Evolutionary conservation across 73 alveolate genomes (phyloP), one percentile per base, ranked within the genome.

Genomic region (Stentor coeruleus): DNA sequence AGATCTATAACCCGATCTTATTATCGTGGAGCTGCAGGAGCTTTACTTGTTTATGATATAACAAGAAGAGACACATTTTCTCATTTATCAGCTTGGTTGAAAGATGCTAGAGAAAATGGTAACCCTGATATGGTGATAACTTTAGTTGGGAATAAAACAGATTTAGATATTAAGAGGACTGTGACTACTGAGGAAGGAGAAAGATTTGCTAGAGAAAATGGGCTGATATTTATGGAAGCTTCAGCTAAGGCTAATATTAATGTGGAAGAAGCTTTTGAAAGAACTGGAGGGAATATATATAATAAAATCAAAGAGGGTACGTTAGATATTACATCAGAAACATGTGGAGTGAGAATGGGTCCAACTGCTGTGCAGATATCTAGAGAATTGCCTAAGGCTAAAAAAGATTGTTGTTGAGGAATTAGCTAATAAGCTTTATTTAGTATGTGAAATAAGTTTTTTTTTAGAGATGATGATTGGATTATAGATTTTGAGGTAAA

Each of bases 1-100:
- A 89, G 97, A 86, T 85, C 98, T 2, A 93, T 95, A 39, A 96
- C 97, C 3, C 88, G 96, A 85, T 83, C 96, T 59, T 95, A 94
- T 88, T 97, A 95, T 81, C 89, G 97, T 85, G 94, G 93, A 37
- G 94, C 98, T 38, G 93, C 95, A n/a, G 92, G 96, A 72, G 99
- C 95, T n/a, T 93, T 97, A 76, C 86, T 97, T 75, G 72, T 75
- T 37, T 75, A 0, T 2, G 83, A 75, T 2, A 33, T 38, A 15
- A 75, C 83, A 14, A 84, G 87, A 40, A 76, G 87, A 59, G 90
- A 87, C 3, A 57, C 88, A 26, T 80, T 87, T 40, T 86, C 83
- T 31, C 58, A 80, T 33, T 55, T 87, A 30, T 57, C 39, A 26
- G 84, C 58, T 28, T 85, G 93, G 88, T 28, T 87, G 20, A 2